Percentiles rank a stretch among this genome's conserved stretches.
These are phyloP conservation scores for Luzula sylvatica DNA, from an alignment of 176 grass and related monocot genomes.

Conservation along the genomic window DNA sequence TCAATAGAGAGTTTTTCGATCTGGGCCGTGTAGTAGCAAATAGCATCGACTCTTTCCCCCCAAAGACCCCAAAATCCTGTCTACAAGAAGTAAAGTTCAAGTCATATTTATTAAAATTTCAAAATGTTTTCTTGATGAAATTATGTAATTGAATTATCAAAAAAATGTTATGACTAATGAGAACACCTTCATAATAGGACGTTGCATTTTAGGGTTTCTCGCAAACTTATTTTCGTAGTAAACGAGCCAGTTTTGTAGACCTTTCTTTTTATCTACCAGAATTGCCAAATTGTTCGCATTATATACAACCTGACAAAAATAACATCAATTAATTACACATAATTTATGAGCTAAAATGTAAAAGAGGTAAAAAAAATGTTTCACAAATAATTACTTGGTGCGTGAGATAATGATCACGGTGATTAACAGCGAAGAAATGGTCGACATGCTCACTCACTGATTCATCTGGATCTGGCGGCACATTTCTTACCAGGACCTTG, in stretches of 20 bases:
- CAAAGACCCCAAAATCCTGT: conserved; percentile 85
- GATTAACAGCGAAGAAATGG: conserved; percentile 98
- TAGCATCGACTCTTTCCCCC: conserved; percentile 69
- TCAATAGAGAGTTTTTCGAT: conserved; percentile 66
- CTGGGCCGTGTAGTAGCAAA: conserved; percentile 52
- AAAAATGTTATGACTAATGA: not conserved
- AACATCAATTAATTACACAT: not conserved
- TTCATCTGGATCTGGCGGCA: conserved; percentile 80
- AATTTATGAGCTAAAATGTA: not conserved
- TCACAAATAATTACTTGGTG: conserved; percentile 59
- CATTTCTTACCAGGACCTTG: conserved; percentile 90
- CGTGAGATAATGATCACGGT: conserved; percentile 79
- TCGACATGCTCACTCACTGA: conserved; percentile 94
- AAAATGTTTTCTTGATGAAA: conserved; percentile 1
- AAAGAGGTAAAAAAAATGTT: conserved; percentile 1
- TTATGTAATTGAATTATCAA: not conserved
- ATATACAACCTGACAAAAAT: conserved; percentile 52
- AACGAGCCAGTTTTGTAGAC: conserved; percentile 80
- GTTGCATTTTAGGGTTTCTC: conserved; percentile 35
- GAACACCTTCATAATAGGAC: conserved; percentile 66
- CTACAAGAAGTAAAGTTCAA: conserved; percentile 45
- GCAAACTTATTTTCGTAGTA: conserved; percentile 73
- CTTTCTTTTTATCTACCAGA: conserved; percentile 63
- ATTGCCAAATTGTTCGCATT: conserved; percentile 77
- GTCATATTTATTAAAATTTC: conserved; percentile 17